Evolutionary conservation across 768 basidiomycete genomes (phyloP).

Genomic region (Boletus barrowsii): DNA sequence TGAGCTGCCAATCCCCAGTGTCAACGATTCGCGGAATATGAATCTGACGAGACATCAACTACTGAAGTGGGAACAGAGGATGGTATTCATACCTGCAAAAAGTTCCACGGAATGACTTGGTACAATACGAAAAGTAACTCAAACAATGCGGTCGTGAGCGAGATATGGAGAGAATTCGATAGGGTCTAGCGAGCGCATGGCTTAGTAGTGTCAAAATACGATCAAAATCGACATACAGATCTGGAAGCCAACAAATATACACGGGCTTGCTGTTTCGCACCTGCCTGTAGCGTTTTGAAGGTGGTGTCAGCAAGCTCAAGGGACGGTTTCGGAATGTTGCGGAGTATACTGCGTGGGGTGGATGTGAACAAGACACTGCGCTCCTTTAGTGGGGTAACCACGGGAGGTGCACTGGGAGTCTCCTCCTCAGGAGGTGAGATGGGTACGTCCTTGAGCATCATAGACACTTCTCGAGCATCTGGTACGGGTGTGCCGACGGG

Average conservation of each 20-base stretch:
- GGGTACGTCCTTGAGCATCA: constrained; percentile 45
- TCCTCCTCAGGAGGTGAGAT: constrained; percentile 36
- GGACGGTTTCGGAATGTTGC: constrained; percentile 19
- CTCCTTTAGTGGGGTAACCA: constrained; percentile 19
- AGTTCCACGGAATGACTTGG: constrained; percentile 52
- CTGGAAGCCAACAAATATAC: constrained; percentile 23
- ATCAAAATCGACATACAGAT: constrained; percentile 21
- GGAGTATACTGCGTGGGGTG: constrained; percentile 28
- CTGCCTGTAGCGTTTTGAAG: constrained; percentile 18
- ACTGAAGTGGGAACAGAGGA: neutral
- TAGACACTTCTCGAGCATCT: constrained; percentile 50
- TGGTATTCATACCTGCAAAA: constrained; percentile 35
- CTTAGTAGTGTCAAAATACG: neutral
- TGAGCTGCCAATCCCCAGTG: constrained; percentile 11
- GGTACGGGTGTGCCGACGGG: constrained; percentile 47
- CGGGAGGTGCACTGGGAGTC: neutral
- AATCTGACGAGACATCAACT: constrained; percentile 14
- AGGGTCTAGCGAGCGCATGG: constrained; percentile 42
- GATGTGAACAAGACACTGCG: constrained; percentile 16
- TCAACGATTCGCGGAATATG: constrained; percentile 9
- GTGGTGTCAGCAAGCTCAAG: constrained; percentile 21
- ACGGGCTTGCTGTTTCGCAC: constrained; percentile 18
- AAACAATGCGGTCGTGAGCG: constrained; percentile 48
- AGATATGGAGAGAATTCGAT: constrained; percentile 65
- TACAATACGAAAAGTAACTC: constrained; percentile 56